These are phyloP conservation scores for Starmerella khaoyaiensis DNA, from an alignment of 805 yeast species.

Conservation along the genomic window DNA sequence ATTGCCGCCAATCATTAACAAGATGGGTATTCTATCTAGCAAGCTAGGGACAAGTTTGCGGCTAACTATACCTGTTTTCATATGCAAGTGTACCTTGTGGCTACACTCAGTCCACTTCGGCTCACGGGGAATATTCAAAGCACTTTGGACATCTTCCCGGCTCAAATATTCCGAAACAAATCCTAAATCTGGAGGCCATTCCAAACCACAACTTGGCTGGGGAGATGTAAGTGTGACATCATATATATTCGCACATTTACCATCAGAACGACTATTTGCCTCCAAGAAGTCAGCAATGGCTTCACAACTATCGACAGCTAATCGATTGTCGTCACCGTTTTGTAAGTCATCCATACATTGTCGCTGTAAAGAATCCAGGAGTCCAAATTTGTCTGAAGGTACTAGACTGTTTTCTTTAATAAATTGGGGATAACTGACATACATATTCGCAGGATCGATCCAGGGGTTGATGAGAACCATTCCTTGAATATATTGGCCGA, in stretches of 20 bases:
- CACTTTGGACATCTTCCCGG: constrained; percentile 34
- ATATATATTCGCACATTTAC: constrained; percentile 64
- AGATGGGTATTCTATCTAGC: constrained; percentile 43
- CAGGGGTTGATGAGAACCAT: constrained; percentile 84
- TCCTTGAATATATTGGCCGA: constrained; percentile 42
- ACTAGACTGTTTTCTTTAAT: constrained; percentile 48
- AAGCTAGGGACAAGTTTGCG: constrained; percentile 54
- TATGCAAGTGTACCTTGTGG: constrained; percentile 38
- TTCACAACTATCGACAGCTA: background rate
- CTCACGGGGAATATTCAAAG: constrained; percentile 36
- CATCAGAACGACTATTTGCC: constrained; percentile 16
- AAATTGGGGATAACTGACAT: constrained; percentile 66
- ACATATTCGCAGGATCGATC: constrained; percentile 80
- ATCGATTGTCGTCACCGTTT: constrained; percentile 8
- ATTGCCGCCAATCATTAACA: constrained; percentile 74
- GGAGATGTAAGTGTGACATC: constrained; percentile 59
- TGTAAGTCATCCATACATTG: constrained; percentile 24
- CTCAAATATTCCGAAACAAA: constrained; percentile 40
- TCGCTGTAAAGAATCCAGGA: constrained; percentile 20
- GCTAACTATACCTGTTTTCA: constrained; percentile 44
- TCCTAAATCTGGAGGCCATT: constrained; percentile 68
- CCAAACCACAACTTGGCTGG: constrained; percentile 78
- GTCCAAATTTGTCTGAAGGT: constrained; percentile 20
- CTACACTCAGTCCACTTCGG: constrained; percentile 68
- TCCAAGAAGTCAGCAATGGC: constrained; percentile 2